These are phyloP conservation scores for Fusarium nematophilum DNA, from an alignment of 2,329 filamentous ascomycete genomes.

Conservation along the genomic window DNA sequence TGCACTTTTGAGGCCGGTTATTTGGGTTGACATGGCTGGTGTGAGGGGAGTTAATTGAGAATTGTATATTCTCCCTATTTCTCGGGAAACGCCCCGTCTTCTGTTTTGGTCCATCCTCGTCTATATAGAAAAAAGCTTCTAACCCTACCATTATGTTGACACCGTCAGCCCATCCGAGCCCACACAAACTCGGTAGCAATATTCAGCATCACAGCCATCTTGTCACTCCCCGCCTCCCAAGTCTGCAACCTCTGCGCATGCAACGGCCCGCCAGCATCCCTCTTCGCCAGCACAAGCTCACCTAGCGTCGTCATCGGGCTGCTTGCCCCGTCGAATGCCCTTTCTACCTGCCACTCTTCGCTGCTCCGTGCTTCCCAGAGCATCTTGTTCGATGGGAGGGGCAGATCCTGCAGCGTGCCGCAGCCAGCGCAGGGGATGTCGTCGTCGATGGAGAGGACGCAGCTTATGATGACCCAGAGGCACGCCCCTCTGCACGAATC, in stretches of 20 bases:
- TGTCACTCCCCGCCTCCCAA: constrained; percentile 44
- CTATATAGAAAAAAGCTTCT: no score
- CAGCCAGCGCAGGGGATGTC: constrained; percentile 12
- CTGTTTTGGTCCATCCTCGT: no score
- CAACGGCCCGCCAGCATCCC: not conserved
- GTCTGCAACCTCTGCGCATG: constrained; percentile 27
- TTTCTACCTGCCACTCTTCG: constrained; percentile 43
- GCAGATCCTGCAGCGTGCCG: constrained; percentile 8
- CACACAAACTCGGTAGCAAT: constrained; percentile 39
- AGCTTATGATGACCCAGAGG: constrained; percentile 41
- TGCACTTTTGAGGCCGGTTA: no score
- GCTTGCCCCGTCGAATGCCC: constrained; percentile 24
- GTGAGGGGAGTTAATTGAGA: no score
- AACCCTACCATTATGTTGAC: no score
- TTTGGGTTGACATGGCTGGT: no score
- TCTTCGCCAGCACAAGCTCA: constrained; percentile 26
- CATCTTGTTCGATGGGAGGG: constrained; percentile 32
- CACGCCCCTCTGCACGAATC: constrained; percentile 26
- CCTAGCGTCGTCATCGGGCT: constrained; percentile 28
- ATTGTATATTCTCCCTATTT: no score
- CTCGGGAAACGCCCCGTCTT: no score
- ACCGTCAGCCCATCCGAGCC: not conserved
- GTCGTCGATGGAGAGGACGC: constrained; percentile 34
- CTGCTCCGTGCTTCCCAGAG: constrained; percentile 42
- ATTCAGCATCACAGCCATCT: constrained; percentile 37